Evolutionary conservation across 495 filamentous ascomycete genomes (phyloP), one percentile per base, ranked within the genome.

Genomic region (Annulohypoxylon stygium): DNA sequence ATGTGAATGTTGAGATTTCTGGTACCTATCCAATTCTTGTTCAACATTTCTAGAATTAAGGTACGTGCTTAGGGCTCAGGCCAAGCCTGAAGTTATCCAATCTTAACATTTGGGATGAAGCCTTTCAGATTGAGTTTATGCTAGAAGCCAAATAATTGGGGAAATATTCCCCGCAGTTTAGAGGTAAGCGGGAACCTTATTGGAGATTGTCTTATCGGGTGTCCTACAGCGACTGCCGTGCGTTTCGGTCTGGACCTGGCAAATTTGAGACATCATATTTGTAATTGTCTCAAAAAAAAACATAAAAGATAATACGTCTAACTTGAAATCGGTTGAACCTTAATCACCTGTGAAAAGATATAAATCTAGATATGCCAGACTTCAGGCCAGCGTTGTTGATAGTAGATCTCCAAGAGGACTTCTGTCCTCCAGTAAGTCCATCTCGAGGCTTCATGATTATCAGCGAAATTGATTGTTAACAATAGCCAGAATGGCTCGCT

Each of bases 391-490:
- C 84, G 16, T 73, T 86, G 51, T 77, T 98, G 39, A 86, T 97
- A 7, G 90, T 98, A 20, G 95, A 98, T 79, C 85, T 97, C 81
- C 96, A 99, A 82, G 93, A 97, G 80, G 96, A 98, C 84, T 99
- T 99, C 81, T 97, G 93, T 81, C 93, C 93, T 67, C 95, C 95
- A 25, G 93, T 96, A 80, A 78, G 89, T 83, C 50, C 51, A 45
- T 60, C n/a, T 33, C 26, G 23, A 61, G 39, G 14, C 39, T 30
- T 30, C 30, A 30, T 4, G 30, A 6, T 3, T 4, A 11, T n/a
- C 57, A 51, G 18, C 6, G 26, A 37, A 2, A 67, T 57, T 11
- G n/a, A 37, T 34, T 36, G 47, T 68, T 76, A 47, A 73, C 62
- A 26, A 7, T 16, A 30, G 23, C 23, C 65, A 97, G 94, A 88